Evolutionary conservation across 768 basidiomycete species (phyloP).

Genomic region (Naganishia vishniacii): DNA sequence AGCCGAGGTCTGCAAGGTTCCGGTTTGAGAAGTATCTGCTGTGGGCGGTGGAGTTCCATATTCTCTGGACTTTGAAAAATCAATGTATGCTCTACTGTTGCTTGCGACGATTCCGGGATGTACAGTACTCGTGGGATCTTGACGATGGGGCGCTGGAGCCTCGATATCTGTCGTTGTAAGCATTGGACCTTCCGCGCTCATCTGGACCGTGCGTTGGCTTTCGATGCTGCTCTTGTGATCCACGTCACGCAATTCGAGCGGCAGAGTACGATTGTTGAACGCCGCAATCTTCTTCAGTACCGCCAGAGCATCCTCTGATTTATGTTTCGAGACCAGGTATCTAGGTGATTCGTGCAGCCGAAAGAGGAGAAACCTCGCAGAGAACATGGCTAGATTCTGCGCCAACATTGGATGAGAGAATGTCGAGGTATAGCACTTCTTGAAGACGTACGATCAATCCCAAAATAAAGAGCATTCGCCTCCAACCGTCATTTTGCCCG

Average conservation of each 20-base stretch:
- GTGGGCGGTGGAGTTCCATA: conserved; percentile 3
- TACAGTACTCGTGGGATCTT: background rate
- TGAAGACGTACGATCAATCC: conserved; percentile 68
- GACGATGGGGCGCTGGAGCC: too few relatives aligned
- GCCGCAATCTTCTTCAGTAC: conserved; percentile 75
- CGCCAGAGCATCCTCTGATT: conserved; percentile 75
- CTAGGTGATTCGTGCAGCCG: conserved; percentile 89
- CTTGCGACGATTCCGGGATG: background rate
- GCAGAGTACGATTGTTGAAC: conserved; percentile 72
- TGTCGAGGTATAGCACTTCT: background rate
- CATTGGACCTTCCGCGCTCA: background rate
- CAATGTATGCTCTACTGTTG: conserved; percentile 1
- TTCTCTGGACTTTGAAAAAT: conserved; percentile 1
- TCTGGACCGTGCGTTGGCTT: background rate
- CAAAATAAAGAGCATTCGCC: conserved; percentile 69
- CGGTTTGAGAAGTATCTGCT: background rate
- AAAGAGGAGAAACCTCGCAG: conserved; percentile 82
- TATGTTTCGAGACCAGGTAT: conserved; percentile 81
- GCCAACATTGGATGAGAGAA: background rate
- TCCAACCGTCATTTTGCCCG: conserved; percentile 78
- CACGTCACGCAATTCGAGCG: conserved; percentile 68
- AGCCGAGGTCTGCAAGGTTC: background rate
- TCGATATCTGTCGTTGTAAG: background rate
- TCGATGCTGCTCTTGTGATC: background rate
- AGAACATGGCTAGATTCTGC: conserved; percentile 81